A percentile compares a stretch with the other conserved stretches of the same genome.
Evolutionary conservation across 106 monocot species (phyloP).

Genomic region (Apostasia ramifera): DNA sequence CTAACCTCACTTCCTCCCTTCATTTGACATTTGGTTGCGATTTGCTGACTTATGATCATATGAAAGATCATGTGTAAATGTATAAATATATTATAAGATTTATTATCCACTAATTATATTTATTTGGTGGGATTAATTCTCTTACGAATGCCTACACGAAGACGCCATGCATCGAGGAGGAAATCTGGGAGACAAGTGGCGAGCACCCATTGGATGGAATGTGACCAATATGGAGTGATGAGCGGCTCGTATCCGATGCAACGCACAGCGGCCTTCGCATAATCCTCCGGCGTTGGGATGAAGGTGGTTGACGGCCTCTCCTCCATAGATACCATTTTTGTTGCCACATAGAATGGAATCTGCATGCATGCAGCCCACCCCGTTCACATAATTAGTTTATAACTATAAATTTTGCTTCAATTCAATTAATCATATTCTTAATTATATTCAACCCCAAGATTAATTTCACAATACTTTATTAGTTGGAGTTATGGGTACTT

Average conservation of each 20-base stretch:
- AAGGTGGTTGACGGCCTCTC: constrained; percentile 23
- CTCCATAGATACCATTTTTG: constrained; percentile 60
- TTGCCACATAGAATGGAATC: constrained; percentile 70
- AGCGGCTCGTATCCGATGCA: constrained; percentile 71
- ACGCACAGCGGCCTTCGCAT: constrained; percentile 34
- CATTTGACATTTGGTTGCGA: no score
- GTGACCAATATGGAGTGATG: constrained; percentile 79
- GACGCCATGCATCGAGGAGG: constrained; percentile 35
- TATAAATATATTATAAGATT: no score
- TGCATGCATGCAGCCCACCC: constrained; percentile 3
- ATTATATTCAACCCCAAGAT: no score
- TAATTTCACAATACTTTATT: no score
- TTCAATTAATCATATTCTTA: no score
- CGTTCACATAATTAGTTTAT: no score
- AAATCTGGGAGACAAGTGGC: constrained; percentile 32
- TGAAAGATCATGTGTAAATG: no score
- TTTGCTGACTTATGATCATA: no score
- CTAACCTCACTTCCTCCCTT: no score
- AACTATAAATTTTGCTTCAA: no score
- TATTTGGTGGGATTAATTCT: neutral
- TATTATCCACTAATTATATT: no score
- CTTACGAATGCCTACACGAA: constrained; percentile 1
- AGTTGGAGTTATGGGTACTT: no score
- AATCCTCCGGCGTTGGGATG: constrained; percentile 51
- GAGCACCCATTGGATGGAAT: constrained; percentile 63